Evolutionary conservation across 805 yeast genomes (phyloP).

Genomic region (Starmerella bacillaris): DNA sequence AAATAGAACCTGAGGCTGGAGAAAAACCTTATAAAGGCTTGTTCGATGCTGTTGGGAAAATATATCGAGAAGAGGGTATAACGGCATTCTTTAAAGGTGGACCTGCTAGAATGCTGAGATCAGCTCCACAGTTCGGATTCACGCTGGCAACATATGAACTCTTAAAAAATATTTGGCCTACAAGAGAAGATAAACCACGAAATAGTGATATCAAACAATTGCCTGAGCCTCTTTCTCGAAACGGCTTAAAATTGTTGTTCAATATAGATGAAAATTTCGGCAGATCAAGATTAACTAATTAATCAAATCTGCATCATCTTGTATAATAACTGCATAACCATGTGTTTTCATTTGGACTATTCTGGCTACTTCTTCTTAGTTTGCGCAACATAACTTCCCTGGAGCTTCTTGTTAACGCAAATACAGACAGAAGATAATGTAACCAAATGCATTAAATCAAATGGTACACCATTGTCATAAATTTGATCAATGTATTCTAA

Average conservation of each 20-base stretch:
- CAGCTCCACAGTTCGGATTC: constrained; percentile 95
- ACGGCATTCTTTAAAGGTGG: constrained; percentile 91
- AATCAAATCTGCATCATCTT: no score
- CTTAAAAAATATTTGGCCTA: constrained; percentile 60
- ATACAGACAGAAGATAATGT: no score
- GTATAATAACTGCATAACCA: no score
- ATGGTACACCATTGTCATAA: no score
- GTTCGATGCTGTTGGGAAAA: constrained; percentile 54
- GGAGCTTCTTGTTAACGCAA: no score
- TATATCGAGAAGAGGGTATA: constrained; percentile 65
- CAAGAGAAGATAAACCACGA: constrained; percentile 24
- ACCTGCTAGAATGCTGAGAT: constrained; percentile 79
- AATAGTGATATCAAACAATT: not conserved
- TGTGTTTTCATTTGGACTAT: no score
- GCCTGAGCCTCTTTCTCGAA: constrained; percentile 19
- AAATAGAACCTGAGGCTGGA: constrained; percentile 60
- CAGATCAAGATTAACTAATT: constrained; percentile 16
- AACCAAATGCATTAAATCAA: no score
- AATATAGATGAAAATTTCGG: constrained; percentile 32
- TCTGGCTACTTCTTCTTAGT: no score
- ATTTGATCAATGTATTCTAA: no score
- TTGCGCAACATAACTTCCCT: no score
- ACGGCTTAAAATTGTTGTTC: constrained; percentile 27
- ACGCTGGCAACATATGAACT: constrained; percentile 94
- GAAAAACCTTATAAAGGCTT: constrained; percentile 66